These are phyloP conservation scores for Pestalotiopsis fici DNA, from an alignment of 2,329 filamentous ascomycete species.

Conservation along the genomic window DNA sequence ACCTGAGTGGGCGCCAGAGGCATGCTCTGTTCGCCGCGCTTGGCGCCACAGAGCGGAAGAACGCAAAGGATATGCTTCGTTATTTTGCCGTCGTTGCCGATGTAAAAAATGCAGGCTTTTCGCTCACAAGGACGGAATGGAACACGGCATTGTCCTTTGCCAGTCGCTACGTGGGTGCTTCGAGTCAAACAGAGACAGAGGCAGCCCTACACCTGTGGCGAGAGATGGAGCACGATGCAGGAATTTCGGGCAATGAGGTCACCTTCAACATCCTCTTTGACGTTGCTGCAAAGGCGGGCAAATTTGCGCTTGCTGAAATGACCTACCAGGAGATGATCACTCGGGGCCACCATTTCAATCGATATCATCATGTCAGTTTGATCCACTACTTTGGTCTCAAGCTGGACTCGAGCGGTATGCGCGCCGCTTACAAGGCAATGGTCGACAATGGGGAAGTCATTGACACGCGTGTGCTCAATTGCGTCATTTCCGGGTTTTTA, in stretches of 20 bases:
- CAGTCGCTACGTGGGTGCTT: conserved; percentile 65
- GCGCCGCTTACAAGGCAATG: conserved; percentile 78
- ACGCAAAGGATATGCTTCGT: conserved; percentile 68
- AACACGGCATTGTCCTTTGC: conserved; percentile 81
- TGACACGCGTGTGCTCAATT: conserved; percentile 84
- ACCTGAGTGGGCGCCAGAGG: conserved; percentile 53
- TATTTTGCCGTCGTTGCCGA: conserved; percentile 86
- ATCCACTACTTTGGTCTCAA: conserved; percentile 83
- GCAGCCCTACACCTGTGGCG: conserved; percentile 78
- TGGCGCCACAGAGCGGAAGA: conserved; percentile 60
- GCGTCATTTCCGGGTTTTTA: conserved; percentile 78
- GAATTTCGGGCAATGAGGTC: conserved; percentile 67
- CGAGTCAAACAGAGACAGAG: conserved; percentile 62
- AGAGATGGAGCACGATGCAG: conserved; percentile 80
- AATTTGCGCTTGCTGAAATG: conserved; percentile 81
- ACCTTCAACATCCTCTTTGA: conserved; percentile 95
- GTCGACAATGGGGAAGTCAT: conserved; percentile 86
- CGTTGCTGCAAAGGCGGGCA: conserved; percentile 80
- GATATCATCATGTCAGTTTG: conserved; percentile 78
- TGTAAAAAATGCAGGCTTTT: conserved; percentile 72
- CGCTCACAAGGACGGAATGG: conserved; percentile 72
- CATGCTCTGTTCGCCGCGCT: conserved; percentile 69
- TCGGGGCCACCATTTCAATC: conserved; percentile 69
- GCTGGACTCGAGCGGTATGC: conserved; percentile 71
- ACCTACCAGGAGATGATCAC: conserved; percentile 78